phyloP scores from a whole-genome alignment of 1,284 basidiomycete genomes.

The Pascua guehoae region DNA sequence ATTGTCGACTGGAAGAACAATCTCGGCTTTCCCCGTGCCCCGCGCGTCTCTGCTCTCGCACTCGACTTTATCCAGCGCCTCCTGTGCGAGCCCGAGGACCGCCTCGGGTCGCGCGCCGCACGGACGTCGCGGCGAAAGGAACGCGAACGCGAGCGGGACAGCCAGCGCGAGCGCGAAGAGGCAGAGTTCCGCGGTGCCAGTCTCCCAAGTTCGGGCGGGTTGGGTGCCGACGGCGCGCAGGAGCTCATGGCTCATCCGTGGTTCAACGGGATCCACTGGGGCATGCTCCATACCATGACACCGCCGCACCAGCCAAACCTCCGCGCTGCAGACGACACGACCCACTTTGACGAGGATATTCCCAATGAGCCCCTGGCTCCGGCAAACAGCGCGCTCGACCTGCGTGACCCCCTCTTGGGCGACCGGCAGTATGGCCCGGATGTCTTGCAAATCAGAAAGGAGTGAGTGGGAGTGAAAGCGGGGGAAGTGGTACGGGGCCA shows the following conservation, averaged over 20 bases:
- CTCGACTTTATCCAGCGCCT: constrained; percentile 80
- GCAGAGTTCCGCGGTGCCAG: not conserved
- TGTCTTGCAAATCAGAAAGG: constrained; percentile 84
- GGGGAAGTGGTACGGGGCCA: not conserved
- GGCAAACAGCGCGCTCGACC: constrained; percentile 77
- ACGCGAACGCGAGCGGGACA: not conserved
- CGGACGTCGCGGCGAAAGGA: not conserved
- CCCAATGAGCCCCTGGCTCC: constrained; percentile 84
- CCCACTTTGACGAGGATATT: constrained; percentile 89
- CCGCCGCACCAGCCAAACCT: constrained; percentile 88
- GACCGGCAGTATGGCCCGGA: constrained; percentile 78
- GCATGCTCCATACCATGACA: constrained; percentile 66
- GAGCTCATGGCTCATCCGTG: constrained; percentile 75
- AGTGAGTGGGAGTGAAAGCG: constrained; percentile 40
- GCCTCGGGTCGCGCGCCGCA: constrained; percentile 53
- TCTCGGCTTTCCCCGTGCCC: constrained; percentile 79
- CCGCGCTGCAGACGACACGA: constrained; percentile 71
- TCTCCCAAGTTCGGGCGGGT: not conserved
- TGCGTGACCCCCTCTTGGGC: constrained; percentile 79
- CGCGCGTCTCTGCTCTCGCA: constrained; percentile 77
- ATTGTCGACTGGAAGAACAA: constrained; percentile 88
- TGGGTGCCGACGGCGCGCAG: constrained; percentile 67
- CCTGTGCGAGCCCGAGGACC: constrained; percentile 89
- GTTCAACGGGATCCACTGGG: constrained; percentile 84
- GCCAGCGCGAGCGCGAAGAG: not conserved